Conservation (phyloP, 257 asterid genomes). For the Solanum infundibuliforme region DNA sequence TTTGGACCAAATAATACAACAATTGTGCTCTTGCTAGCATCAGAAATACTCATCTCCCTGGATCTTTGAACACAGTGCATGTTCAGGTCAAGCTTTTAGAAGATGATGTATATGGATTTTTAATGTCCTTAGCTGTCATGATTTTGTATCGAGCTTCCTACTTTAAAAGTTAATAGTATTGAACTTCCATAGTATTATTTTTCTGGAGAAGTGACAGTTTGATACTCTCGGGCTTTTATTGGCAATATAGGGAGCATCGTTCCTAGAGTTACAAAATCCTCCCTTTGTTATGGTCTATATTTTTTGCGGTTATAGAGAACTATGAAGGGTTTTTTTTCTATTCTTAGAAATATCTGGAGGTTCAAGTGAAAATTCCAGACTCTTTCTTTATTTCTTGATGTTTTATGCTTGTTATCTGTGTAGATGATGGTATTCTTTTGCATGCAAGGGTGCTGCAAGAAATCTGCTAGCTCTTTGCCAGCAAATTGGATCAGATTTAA, state of each 20-base stretch:
- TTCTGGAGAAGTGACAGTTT: background rate
- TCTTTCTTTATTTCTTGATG: background rate
- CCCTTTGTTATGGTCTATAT: background rate
- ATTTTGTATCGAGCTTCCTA: background rate
- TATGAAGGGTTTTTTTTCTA: background rate
- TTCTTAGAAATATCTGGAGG: background rate
- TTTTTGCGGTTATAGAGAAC: background rate
- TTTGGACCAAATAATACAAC: background rate
- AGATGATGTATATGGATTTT: background rate
- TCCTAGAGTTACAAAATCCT: background rate
- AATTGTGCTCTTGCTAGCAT: background rate
- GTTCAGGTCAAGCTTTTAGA: background rate
- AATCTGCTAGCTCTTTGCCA: slow-evolving; percentile 71
- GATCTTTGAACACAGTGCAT: background rate
- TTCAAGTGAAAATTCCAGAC: background rate
- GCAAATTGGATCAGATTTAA: slow-evolving; percentile 82
- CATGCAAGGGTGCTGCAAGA: slow-evolving; percentile 66
- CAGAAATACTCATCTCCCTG: background rate
- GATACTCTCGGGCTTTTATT: background rate
- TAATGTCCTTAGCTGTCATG: background rate
- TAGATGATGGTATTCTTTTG: slow-evolving; percentile 10
- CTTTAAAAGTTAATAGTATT: background rate
- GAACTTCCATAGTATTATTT: background rate
- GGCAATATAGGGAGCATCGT: background rate
- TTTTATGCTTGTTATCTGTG: background rate